phyloP scores from a whole-genome alignment of 768 basidiomycete genomes.

The Scleroderma bovista region DNA sequence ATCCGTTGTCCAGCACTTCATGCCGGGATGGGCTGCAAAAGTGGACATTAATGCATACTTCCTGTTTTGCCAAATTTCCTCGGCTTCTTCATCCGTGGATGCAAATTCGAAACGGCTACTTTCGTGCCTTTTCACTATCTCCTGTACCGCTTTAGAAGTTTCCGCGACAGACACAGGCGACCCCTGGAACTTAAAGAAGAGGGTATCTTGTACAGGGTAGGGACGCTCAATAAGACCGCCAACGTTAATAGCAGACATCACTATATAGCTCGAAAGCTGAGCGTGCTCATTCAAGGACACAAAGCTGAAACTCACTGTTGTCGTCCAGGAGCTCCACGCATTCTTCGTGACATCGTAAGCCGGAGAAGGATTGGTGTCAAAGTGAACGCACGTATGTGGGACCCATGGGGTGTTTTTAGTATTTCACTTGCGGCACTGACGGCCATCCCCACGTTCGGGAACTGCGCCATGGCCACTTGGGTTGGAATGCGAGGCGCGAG shows the following conservation, averaged over 20 bases:
- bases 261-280: slow-evolving; percentile 26
- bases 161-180: slow-evolving; percentile 52
- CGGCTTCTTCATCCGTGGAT: slow-evolving; percentile 66
- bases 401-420: slow-evolving; percentile 58
- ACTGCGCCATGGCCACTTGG: slow-evolving; percentile 84
- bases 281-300: not conserved
- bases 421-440: slow-evolving; percentile 81
- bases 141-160: slow-evolving; percentile 52
- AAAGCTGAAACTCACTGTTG: slow-evolving; percentile 39
- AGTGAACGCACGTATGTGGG: slow-evolving; percentile 59
- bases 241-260: slow-evolving; percentile 74
- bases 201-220: slow-evolving; percentile 68
- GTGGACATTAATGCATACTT: slow-evolving; percentile 79
- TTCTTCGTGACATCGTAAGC: slow-evolving; percentile 38
- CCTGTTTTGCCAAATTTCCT: slow-evolving; percentile 76
- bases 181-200: slow-evolving; percentile 93
- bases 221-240: slow-evolving; percentile 54
- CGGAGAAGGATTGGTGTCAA: not conserved
- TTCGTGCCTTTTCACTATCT: slow-evolving; percentile 62
- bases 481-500: slow-evolving; percentile 79
- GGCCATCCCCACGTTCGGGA: slow-evolving; percentile 72
- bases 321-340: slow-evolving; percentile 87
- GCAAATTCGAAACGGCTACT: slow-evolving; percentile 70
- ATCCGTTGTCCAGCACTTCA: slow-evolving; percentile 80
- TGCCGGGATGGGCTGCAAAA: slow-evolving; percentile 56